Evolutionary conservation across 2,329 filamentous ascomycete species (phyloP).

Genomic region (Colletotrichum tanaceti): DNA sequence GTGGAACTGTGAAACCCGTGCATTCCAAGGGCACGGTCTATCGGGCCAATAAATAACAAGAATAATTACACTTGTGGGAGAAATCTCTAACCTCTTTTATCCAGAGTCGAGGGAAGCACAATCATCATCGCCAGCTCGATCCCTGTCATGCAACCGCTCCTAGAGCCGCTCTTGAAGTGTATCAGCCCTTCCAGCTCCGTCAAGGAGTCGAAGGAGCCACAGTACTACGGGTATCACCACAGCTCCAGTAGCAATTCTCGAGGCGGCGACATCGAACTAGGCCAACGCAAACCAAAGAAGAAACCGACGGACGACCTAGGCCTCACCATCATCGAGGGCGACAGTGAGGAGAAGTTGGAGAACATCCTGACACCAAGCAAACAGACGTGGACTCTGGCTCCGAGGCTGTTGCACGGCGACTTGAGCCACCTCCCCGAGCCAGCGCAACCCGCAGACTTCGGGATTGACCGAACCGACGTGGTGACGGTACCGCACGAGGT

Average conservation of each 20-base stretch:
- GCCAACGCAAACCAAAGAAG: conserved; percentile 30
- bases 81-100: no score
- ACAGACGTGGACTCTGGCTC: neutral
- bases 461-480: neutral
- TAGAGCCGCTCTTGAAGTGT: conserved; percentile 12
- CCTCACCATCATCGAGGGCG: conserved; percentile 38
- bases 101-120: conserved; percentile 49
- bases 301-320: conserved; percentile 37
- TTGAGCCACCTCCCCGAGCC: neutral
- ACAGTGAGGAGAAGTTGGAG: conserved; percentile 41
- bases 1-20: conserved; percentile 3
- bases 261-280: conserved; percentile 17
- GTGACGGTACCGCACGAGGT: neutral
- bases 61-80: no score
- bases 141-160: conserved; percentile 50
- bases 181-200: conserved; percentile 36
- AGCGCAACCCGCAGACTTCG: neutral
- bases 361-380: conserved; percentile 19
- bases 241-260: neutral
- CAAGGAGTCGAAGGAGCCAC: conserved; percentile 41
- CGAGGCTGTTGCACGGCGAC: neutral
- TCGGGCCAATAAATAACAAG: neutral
- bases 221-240: neutral
- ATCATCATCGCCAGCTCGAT: conserved; percentile 53
- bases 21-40: neutral